These are phyloP conservation scores for Iris macrosiphon DNA, from an alignment of 106 monocot species.

Conservation along the genomic window DNA sequence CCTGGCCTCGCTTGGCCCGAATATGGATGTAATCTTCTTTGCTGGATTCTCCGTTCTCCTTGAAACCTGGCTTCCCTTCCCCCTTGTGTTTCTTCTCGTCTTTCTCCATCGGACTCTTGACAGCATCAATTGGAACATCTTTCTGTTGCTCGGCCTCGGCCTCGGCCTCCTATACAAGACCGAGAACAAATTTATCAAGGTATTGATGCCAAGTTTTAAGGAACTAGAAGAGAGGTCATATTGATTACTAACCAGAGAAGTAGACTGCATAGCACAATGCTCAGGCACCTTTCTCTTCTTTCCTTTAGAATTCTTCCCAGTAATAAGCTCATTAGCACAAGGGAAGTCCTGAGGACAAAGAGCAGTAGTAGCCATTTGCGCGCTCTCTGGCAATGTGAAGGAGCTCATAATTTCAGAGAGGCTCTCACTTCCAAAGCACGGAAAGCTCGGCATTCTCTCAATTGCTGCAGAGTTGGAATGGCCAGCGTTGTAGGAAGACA, in stretches of 20 bases:
- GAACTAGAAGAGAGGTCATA: neutral
- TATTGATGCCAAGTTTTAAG: slow-evolving; percentile 12
- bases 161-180: slow-evolving; percentile 27
- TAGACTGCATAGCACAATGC: slow-evolving; percentile 4
- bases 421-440: slow-evolving; percentile 4
- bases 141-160: slow-evolving; percentile 22
- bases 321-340: slow-evolving; percentile 7
- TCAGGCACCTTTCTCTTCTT: slow-evolving; percentile 60
- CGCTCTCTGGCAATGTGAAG: neutral
- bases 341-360: too few relatives aligned
- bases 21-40: slow-evolving; percentile 53
- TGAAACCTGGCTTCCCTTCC: neutral
- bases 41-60: slow-evolving; percentile 13
- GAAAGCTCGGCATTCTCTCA: slow-evolving; percentile 6
- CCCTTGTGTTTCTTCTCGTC: slow-evolving; percentile 29
- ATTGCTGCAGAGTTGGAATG: too few relatives aligned
- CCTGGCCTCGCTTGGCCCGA: slow-evolving; percentile 57
- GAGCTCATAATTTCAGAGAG: slow-evolving; percentile 11
- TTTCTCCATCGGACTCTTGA: slow-evolving; percentile 12
- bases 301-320: slow-evolving; percentile 18
- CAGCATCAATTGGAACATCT: slow-evolving; percentile 14
- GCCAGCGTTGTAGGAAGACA: slow-evolving; percentile 6
- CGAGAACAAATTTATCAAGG: neutral
- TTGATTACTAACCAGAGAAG: slow-evolving; percentile 3
- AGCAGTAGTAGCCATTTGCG: too few relatives aligned